These are phyloP conservation scores for Komagataella phaffii DNA, from an alignment of 805 yeast genomes.

Conservation along the genomic window DNA sequence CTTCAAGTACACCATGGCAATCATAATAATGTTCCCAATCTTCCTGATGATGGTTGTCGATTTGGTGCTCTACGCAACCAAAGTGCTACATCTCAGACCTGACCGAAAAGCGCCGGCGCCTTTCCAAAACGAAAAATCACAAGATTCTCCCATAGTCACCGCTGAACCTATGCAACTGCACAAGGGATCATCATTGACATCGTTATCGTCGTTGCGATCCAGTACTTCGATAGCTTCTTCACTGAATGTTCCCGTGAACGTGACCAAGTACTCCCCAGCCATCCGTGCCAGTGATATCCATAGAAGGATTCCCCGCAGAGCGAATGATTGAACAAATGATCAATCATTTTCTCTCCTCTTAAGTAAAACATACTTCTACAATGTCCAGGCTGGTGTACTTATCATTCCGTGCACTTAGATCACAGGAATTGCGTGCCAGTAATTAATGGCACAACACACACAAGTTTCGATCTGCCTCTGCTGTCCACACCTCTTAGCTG, in stretches of 20 bases:
- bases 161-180: neutral
- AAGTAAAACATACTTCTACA: neutral
- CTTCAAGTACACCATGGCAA: neutral
- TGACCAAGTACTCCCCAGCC: neutral
- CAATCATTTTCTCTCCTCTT: neutral
- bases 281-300: neutral
- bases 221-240: neutral
- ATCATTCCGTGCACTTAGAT: neutral
- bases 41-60: neutral
- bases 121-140: neutral
- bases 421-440: neutral
- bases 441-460: neutral
- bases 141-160: neutral
- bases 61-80: neutral
- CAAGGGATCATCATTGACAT: neutral
- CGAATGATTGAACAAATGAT: neutral
- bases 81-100: neutral
- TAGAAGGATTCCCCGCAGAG: neutral
- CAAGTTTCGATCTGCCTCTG: neutral
- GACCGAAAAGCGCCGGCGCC: neutral
- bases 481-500: neutral
- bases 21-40: neutral
- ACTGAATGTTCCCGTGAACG: neutral
- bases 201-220: neutral
- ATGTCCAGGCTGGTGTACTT: neutral